These are phyloP conservation scores for Daldinia vernicosa DNA, from an alignment of 495 filamentous ascomycete species.

Conservation along the genomic window DNA sequence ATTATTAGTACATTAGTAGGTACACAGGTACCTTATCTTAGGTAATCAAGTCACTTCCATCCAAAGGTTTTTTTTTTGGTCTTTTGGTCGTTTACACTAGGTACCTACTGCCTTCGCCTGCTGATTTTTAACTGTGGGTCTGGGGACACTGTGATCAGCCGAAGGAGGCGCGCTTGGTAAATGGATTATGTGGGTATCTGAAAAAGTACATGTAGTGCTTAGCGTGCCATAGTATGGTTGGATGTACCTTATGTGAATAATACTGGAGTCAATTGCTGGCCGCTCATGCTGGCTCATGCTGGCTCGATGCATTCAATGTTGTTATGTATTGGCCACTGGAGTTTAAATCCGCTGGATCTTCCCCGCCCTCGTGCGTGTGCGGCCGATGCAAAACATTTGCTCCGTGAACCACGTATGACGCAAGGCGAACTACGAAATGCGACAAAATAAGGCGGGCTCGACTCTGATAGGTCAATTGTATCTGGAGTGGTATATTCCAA, in stretches of 20 bases:
- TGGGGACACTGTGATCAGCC: slow-evolving; percentile 15
- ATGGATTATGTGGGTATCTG: background rate
- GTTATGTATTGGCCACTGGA: slow-evolving; percentile 13
- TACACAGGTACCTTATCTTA: background rate
- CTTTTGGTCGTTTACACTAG: background rate
- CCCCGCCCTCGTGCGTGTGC: slow-evolving; percentile 6
- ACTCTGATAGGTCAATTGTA: slow-evolving; percentile 46
- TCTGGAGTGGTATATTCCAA: slow-evolving; percentile 22
- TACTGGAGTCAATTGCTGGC: background rate
- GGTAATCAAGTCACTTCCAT: background rate
- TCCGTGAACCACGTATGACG: slow-evolving; percentile 42
- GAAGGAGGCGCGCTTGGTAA: slow-evolving; percentile 10
- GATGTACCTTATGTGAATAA: slow-evolving; percentile 14
- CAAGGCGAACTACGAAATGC: slow-evolving; percentile 35
- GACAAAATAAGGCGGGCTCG: slow-evolving; percentile 26
- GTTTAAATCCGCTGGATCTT: slow-evolving; percentile 19
- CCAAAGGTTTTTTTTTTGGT: background rate
- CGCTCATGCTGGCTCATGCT: slow-evolving; percentile 6
- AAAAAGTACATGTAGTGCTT: slow-evolving; percentile 4
- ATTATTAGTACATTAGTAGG: too few relatives aligned
- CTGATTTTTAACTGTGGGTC: background rate
- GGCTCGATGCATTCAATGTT: slow-evolving; percentile 23
- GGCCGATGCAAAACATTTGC: slow-evolving; percentile 36
- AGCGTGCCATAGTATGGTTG: slow-evolving; percentile 27
- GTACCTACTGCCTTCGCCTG: slow-evolving; percentile 11